Evolutionary conservation across 2,329 filamentous ascomycete species (phyloP).

Genomic region (Botrytis galanthina): DNA sequence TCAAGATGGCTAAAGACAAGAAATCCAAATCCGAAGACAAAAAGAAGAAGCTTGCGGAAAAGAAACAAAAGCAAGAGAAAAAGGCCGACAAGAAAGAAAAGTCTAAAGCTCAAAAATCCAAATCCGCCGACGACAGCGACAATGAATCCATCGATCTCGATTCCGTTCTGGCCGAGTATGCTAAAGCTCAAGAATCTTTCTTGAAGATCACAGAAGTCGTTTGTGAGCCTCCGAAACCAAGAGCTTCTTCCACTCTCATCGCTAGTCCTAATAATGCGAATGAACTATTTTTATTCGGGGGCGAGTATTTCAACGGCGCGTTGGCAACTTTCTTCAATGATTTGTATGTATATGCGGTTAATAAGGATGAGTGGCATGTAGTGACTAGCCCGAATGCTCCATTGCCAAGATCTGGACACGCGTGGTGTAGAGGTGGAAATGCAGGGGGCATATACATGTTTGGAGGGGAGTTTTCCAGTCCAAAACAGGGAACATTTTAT

Average conservation of each 20-base stretch:
- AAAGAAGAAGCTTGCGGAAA: conserved; percentile 57
- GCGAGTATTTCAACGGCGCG: conserved; percentile 93
- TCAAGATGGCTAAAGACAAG: conserved; percentile 52
- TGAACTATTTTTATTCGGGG: conserved; percentile 87
- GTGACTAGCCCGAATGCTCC: conserved; percentile 91
- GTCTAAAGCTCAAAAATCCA: conserved; percentile 63
- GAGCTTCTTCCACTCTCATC: conserved; percentile 77
- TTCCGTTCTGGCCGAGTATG: conserved; percentile 88
- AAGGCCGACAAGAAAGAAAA: conserved; percentile 87
- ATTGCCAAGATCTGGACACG: conserved; percentile 86
- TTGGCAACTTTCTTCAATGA: conserved; percentile 72
- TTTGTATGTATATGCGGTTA: conserved; percentile 69
- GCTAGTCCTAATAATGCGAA: conserved; percentile 83
- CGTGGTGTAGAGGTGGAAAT: conserved; percentile 89
- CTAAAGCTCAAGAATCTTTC: conserved; percentile 88
- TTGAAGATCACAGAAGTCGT: conserved; percentile 86
- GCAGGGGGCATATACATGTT: conserved; percentile 82
- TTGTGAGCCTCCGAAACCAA: conserved; percentile 70
- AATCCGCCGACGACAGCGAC: conserved; percentile 76
- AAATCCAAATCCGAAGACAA: conserved; percentile 48
- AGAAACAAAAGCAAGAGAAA: conserved; percentile 77
- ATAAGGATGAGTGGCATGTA: conserved; percentile 84
- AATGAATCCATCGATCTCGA: conserved; percentile 92
- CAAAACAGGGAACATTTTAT: conserved; percentile 97
- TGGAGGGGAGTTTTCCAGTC: conserved; percentile 93